phyloP scores from a whole-genome alignment of 2,329 filamentous ascomycete genomes.

The Stachybotrys chartarum region DNA sequence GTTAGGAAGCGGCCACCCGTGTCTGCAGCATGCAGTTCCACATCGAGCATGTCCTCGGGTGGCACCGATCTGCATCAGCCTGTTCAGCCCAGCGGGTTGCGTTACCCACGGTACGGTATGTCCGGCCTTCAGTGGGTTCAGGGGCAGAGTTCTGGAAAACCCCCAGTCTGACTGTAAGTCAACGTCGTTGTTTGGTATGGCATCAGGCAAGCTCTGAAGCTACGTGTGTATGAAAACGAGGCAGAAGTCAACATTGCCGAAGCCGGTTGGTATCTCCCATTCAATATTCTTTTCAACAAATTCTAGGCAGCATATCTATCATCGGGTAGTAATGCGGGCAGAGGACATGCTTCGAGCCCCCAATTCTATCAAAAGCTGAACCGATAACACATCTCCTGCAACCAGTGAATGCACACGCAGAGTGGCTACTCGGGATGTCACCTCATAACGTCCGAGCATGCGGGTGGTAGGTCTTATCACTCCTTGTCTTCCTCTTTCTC shows the following conservation, averaged over 20 bases:
- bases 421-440: not conserved
- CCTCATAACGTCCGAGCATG: not conserved
- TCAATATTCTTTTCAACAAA: too few relatives aligned
- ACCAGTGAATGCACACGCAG: not conserved
- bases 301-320: too few relatives aligned
- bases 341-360: too few relatives aligned
- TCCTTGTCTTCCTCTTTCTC: constrained; percentile 8
- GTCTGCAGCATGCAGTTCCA: not conserved
- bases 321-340: too few relatives aligned
- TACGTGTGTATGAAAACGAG: too few relatives aligned
- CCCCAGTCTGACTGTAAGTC: too few relatives aligned
- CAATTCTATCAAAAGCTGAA: too few relatives aligned
- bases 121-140: not conserved
- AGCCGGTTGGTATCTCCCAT: too few relatives aligned
- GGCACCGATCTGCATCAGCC: not conserved
- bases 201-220: too few relatives aligned
- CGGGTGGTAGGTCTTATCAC: not conserved
- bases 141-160: not conserved
- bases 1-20: not conserved
- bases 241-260: too few relatives aligned
- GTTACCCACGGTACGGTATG: not conserved
- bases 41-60: not conserved
- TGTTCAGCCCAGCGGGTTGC: not conserved
- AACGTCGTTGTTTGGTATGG: too few relatives aligned
- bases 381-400: not conserved